Percentiles rank a stretch among this genome's conserved stretches.
phyloP scores from a whole-genome alignment of 2,329 filamentous ascomycete species.

The Nectriaceae sp. region DNA sequence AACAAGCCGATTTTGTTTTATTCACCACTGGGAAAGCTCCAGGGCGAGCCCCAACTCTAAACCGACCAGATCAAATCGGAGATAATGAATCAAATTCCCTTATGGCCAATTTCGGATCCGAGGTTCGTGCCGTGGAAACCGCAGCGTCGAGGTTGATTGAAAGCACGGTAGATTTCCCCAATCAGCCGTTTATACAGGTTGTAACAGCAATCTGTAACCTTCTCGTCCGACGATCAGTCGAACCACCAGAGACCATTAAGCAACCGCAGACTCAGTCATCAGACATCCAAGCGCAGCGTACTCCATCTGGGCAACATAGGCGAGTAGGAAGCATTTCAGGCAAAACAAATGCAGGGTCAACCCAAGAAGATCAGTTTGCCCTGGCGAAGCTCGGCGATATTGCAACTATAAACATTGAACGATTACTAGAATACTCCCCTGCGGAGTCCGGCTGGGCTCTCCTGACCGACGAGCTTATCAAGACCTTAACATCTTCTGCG shows the following conservation, averaged over 20 bases:
- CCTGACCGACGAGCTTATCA: slow-evolving; percentile 58
- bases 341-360: slow-evolving; percentile 48
- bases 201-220: slow-evolving; percentile 74
- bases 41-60: slow-evolving; percentile 51
- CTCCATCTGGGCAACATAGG: slow-evolving; percentile 44
- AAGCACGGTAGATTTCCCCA: slow-evolving; percentile 88
- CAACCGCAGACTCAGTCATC: slow-evolving; percentile 15
- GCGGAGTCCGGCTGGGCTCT: slow-evolving; percentile 75
- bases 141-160: slow-evolving; percentile 86
- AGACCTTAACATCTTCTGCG: slow-evolving; percentile 48
- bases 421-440: slow-evolving; percentile 69
- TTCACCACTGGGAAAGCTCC: slow-evolving; percentile 61
- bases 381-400: slow-evolving; percentile 74
- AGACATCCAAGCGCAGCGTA: slow-evolving; percentile 34
- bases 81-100: slow-evolving; percentile 54
- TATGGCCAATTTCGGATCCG: slow-evolving; percentile 70
- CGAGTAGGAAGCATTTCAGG: slow-evolving; percentile 51
- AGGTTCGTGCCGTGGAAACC: slow-evolving; percentile 86
- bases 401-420: slow-evolving; percentile 71
- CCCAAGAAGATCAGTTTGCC: slow-evolving; percentile 66
- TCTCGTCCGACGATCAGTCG: slow-evolving; percentile 47
- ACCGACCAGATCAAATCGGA: slow-evolving; percentile 47
- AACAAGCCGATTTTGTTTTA: slow-evolving; percentile 88
- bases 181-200: slow-evolving; percentile 76
- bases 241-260: slow-evolving; percentile 18